Percentiles rank a stretch among this genome's conserved stretches.
Evolutionary conservation across 2,329 filamentous ascomycete genomes (phyloP).

Genomic region (Didymella pinodella): DNA sequence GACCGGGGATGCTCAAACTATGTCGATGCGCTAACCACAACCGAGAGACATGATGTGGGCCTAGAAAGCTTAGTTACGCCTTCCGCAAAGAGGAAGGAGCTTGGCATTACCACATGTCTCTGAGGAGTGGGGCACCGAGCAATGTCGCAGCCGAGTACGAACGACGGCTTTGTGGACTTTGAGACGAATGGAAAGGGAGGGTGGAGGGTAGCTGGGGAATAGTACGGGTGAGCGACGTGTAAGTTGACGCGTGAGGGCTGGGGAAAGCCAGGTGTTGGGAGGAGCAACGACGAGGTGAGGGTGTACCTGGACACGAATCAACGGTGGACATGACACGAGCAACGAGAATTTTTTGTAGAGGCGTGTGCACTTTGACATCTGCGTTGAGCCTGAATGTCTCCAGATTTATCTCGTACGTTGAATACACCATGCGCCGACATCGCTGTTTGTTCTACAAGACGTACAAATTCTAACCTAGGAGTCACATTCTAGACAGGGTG

Average conservation of each 20-base stretch:
- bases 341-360: slow-evolving; percentile 14
- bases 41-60: slow-evolving; percentile 9
- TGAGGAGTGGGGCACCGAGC: slow-evolving; percentile 2
- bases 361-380: slow-evolving; percentile 14
- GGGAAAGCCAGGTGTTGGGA: background rate
- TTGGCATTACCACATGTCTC: slow-evolving; percentile 21
- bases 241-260: background rate
- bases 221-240: slow-evolving; percentile 1
- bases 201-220: slow-evolving; percentile 9
- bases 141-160: slow-evolving; percentile 13
- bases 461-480: slow-evolving; percentile 9
- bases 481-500: slow-evolving; percentile 1
- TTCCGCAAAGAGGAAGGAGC: slow-evolving; percentile 17
- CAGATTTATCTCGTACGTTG: slow-evolving; percentile 14
- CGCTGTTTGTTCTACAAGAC: slow-evolving; percentile 17
- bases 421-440: slow-evolving; percentile 16
- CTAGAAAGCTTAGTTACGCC: slow-evolving; percentile 19
- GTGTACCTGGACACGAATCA: slow-evolving; percentile 7
- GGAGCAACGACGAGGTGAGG: background rate
- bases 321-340: slow-evolving; percentile 19
- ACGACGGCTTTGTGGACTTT: background rate
- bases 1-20: slow-evolving; percentile 2
- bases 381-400: slow-evolving; percentile 16
- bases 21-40: background rate
- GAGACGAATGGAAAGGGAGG: slow-evolving; percentile 9